Base-by-base conservation (phyloP, 2,329 filamentous ascomycete species). In the Trichophyton benhamiae region DNA sequence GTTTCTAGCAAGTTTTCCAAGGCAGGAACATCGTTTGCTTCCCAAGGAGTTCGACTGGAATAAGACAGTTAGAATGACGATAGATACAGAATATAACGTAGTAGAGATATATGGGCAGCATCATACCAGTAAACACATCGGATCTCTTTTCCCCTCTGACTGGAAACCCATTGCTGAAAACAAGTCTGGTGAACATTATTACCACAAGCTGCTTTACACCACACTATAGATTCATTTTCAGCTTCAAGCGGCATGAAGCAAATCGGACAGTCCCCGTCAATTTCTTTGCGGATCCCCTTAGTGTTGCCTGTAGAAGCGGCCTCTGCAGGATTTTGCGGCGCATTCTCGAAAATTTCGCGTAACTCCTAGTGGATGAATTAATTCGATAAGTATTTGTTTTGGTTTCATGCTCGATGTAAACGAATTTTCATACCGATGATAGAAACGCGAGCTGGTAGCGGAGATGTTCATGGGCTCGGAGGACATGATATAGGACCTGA, bases 181-280 rank as follows among this genome's bases (percentile, higher is more conserved):
- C 83, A 85, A 1, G 70, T 67, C 62, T 78, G 78, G 68, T 85
- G 82, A n/a, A 85, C 72, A 66, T 85, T 85, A 70, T 86, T 84
- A 17, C 83, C 83, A 65, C 84, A 87, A 2, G 79, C 76, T 0
- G 79, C 78, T 67, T 80, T 80, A 71, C 84, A 86, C 77, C 82
- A 86, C 8, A 82, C 71, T 5, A 79, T 76, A 3, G 79, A 74
- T 61, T 80, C 73, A 9, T 75, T 75, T 2, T 68, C 69, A 0
- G 76, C 68, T 27, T 79, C 74, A 59, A 83, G 78, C 58, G 82
- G 79, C 72, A 79, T 80, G 68, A 81, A 83, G 70, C 84, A 86
- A 64, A 86, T 82, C 0, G 83, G 82, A 66, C 84, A 87, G 63
- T 85, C 82, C 22, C 82, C 83, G 59, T 84, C 81, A 38, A 85